Base-by-base conservation (phyloP, 352 stramenopile species). In the Phytophthora litchii region DNA sequence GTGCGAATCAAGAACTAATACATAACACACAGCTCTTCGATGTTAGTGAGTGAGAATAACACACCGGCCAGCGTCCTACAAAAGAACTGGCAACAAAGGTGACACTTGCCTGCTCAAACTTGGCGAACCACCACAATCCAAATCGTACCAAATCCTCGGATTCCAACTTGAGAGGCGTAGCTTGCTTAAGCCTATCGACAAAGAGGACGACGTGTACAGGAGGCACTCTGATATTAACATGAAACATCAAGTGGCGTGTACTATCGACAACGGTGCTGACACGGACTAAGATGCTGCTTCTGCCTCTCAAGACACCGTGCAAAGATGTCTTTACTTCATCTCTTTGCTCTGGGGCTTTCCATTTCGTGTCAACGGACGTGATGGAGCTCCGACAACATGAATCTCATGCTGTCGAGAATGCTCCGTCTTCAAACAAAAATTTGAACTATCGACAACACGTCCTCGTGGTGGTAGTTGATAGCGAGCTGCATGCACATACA, bases 281-380 rank as follows among this genome's bases (percentile, higher is more conserved):
- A n/a, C 42, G 36, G 46, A 69, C 46, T 64, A 60, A 69, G 40
- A 64, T 55, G 36, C 12, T 36, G 4, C 3, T 54, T 29, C 41
- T 54, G 46, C 45, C 19, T 29, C 46, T 20, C 19, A 21, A 35
- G 16, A 20, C 19, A 20, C 19, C 37, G 44, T 41, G 36, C 59
- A 57, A 67, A 60, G 38, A 56, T 64, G 60, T 59, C 34, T 27
- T 57, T 36, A 27, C 5, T 5, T 27, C 32, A 47, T 51, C 54
- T 50, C 44, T 17, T 13, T 31, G 5, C 50, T 20, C 3, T n/a
- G 19, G 27, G 61, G 46, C 47, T 70, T 56, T 70, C 61, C 61
- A 70, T 41, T 69, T 64, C 60, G 21, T 70, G 61, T 70, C 61
- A 69, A 64, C 34, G 46, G 38, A 19, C 60, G 59, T 59, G 60